phyloP scores from a whole-genome alignment of 106 monocot genomes.

The Apostasia shenzhenica region DNA sequence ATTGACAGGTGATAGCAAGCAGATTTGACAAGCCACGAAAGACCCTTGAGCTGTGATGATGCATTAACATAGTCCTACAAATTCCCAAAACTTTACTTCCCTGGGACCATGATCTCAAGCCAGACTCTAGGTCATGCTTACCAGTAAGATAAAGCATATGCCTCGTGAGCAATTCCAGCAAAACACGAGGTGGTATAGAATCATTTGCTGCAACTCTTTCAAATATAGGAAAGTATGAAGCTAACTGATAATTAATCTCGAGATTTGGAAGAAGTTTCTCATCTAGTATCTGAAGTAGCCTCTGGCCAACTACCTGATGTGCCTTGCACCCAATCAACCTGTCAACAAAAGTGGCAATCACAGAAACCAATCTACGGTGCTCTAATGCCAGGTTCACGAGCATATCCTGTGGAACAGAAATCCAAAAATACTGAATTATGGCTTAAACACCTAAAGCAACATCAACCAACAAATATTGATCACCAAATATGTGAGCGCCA shows the following conservation, averaged over 20 bases:
- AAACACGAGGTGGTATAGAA: slow-evolving; percentile 45
- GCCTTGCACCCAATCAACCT: slow-evolving; percentile 42
- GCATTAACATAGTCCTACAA: slow-evolving; percentile 57
- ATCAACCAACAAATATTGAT: neutral
- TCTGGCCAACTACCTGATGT: slow-evolving; percentile 34
- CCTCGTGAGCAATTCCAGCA: slow-evolving; percentile 58
- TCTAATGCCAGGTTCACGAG: slow-evolving; percentile 60
- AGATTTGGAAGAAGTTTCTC: slow-evolving; percentile 68
- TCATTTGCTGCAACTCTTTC: slow-evolving; percentile 71
- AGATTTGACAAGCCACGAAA: slow-evolving; percentile 53
- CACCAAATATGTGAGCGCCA: neutral
- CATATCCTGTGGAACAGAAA: slow-evolving; percentile 38
- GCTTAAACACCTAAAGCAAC: slow-evolving; percentile 5
- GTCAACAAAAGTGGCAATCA: slow-evolving; percentile 58
- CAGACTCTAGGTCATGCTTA: slow-evolving; percentile 61
- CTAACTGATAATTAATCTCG: slow-evolving; percentile 22
- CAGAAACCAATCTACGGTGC: slow-evolving; percentile 47
- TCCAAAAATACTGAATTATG: neutral
- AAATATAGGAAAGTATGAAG: slow-evolving; percentile 78
- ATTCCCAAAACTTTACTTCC: slow-evolving; percentile 76
- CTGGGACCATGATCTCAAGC: slow-evolving; percentile 68
- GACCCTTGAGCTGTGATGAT: slow-evolving; percentile 76
- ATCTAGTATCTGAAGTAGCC: slow-evolving; percentile 66
- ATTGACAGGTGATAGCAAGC: slow-evolving; percentile 64
- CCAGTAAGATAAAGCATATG: slow-evolving; percentile 49